Evolutionary conservation across 2,329 filamentous ascomycete species (phyloP).

Genomic region (Epichloe uncinata): DNA sequence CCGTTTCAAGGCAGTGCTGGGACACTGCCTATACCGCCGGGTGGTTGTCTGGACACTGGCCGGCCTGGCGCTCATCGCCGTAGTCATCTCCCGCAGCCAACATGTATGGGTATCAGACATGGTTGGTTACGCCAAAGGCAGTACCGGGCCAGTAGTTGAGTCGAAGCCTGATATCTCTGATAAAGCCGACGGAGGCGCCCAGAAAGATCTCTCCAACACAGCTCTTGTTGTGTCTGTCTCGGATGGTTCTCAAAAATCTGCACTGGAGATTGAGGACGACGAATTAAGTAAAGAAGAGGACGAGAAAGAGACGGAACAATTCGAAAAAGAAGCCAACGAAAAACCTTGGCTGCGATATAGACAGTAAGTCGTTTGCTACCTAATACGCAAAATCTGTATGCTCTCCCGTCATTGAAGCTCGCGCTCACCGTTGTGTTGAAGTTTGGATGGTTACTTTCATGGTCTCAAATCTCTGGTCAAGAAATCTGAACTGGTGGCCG

Average conservation of each 20-base stretch:
- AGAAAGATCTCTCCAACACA: background rate
- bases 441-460: constrained; percentile 69
- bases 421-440: constrained; percentile 20
- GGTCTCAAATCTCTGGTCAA: constrained; percentile 60
- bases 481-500: constrained; percentile 49
- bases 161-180: background rate
- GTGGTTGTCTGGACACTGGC: constrained; percentile 37
- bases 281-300: constrained; percentile 15
- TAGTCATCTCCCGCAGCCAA: constrained; percentile 25
- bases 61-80: constrained; percentile 25
- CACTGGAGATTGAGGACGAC: constrained; percentile 12
- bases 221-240: background rate
- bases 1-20: constrained; percentile 31
- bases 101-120: constrained; percentile 9
- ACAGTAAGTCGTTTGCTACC: constrained; percentile 16
- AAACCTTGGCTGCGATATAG: constrained; percentile 29
- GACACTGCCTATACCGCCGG: constrained; percentile 38
- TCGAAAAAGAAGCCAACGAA: constrained; percentile 17
- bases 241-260: background rate
- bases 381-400: too few relatives aligned
- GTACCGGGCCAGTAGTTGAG: background rate
- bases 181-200: background rate
- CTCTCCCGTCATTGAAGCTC: background rate
- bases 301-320: constrained; percentile 16
- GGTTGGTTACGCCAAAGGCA: constrained; percentile 1